phyloP scores from a whole-genome alignment of 176 grass and related monocot genomes.

The Lolium perenne region DNA sequence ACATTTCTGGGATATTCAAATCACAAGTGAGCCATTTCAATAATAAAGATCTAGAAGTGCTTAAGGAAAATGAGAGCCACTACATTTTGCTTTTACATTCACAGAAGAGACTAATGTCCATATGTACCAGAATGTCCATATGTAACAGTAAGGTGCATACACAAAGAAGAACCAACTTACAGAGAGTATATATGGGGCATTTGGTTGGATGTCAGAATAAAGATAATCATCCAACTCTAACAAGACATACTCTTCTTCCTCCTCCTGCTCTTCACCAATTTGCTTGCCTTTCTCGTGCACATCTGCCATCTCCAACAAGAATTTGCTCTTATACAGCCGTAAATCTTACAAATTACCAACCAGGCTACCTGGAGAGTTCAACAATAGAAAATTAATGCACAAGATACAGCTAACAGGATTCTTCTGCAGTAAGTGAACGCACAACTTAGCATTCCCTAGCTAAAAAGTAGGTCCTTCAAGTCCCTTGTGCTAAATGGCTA shows the following conservation, averaged over 20 bases:
- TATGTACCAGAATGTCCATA: neutral
- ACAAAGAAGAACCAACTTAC: conserved; percentile 51
- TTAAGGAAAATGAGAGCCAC: neutral
- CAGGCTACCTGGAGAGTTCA: too few relatives aligned
- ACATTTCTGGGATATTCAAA: neutral
- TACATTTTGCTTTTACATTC: neutral
- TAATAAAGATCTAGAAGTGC: neutral
- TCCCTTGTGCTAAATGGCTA: too few relatives aligned
- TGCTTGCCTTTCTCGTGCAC: conserved; percentile 39
- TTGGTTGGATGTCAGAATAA: conserved; percentile 68
- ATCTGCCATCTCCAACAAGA: conserved; percentile 49
- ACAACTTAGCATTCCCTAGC: too few relatives aligned
- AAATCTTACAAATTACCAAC: too few relatives aligned
- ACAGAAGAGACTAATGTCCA: neutral
- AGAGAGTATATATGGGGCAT: conserved; percentile 71
- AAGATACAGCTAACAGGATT: too few relatives aligned
- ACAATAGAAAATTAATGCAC: too few relatives aligned
- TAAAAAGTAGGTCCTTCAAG: too few relatives aligned
- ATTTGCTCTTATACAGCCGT: neutral
- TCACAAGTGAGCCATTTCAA: neutral
- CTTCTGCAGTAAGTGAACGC: too few relatives aligned
- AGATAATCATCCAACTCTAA: conserved; percentile 77
- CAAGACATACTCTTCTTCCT: conserved; percentile 68
- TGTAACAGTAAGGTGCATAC: neutral
- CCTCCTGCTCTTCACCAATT: conserved; percentile 39